Base-by-base conservation (phyloP, 257 asterid genomes). In the Catharanthus roseus region DNA sequence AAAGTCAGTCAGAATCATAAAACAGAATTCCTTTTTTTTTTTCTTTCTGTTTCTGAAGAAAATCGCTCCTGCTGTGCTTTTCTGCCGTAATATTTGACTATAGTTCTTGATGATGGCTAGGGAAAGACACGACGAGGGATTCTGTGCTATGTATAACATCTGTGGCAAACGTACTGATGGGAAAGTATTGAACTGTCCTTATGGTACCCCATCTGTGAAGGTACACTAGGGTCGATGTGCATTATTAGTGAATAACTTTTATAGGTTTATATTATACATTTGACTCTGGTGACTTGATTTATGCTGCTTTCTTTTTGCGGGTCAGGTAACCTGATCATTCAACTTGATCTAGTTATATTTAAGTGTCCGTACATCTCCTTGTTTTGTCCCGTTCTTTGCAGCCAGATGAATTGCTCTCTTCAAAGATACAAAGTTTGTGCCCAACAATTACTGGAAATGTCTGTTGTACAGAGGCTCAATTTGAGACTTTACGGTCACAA, bases 361-460 rank as follows among this genome's bases (percentile, higher is more conserved):
- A 62, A 73, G 23, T 68, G 45, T n/a, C 67, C 54, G 9, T 21
- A 50, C 58, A 49, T 49, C 16, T n/a, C 24, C 13, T 9, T 11
- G 75, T 44, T 19, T 49, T 53, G 15, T 56, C 73, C 76, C 78
- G 18, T 69, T 49, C 36, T 71, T 38, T 57, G 71, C 93, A 95
- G 99, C 96, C 99, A 1, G 84, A 77, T 69, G 95, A 85, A 51
- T 77, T 95, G 72, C 86, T 91, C 56, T 89, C 99, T 24, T 83
- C 90, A 33, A 95, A 91, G 78, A 87, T 95, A 75, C 99, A 95
- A 77, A 95, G 97, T 85, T 84, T 95, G 83, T 95, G 99, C 83
- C 97, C 99, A 44, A 88, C 96, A 5, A 91, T 95, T 53, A 91
- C 93, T 42, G 96, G 99, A 71, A 88, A 91, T 77, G 87, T 95